Evolutionary conservation across 306 rosid genomes (phyloP).

Genomic region (Argentina anserina): DNA sequence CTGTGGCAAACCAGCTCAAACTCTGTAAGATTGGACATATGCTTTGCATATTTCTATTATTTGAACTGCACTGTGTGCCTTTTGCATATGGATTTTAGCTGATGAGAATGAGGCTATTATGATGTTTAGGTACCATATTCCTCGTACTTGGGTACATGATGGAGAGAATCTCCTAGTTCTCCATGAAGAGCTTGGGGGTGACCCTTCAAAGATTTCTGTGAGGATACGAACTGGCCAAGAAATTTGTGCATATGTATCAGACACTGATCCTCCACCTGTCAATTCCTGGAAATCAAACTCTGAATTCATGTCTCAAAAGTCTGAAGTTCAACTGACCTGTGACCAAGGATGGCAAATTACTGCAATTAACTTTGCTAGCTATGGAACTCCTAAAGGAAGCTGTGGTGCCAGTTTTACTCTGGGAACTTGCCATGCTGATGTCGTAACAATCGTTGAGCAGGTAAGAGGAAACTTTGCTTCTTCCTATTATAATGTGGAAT

Average conservation of each 20-base stretch:
- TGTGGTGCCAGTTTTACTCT: neutral
- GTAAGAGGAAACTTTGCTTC: slow-evolving; percentile 1
- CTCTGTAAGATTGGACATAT: slow-evolving; percentile 6
- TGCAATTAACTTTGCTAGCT: slow-evolving; percentile 17
- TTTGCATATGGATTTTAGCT: neutral
- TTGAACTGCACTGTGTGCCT: neutral
- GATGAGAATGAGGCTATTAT: neutral
- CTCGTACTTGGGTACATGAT: slow-evolving; percentile 19
- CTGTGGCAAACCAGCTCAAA: slow-evolving; percentile 16
- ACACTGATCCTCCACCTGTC: slow-evolving; percentile 15
- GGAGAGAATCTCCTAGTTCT: slow-evolving; percentile 28
- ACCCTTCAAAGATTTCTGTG: slow-evolving; percentile 23
- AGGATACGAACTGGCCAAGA: slow-evolving; percentile 16
- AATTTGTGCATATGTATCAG: slow-evolving; percentile 7
- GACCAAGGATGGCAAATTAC: slow-evolving; percentile 15
- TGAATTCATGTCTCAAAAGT: neutral
- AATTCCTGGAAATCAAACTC: slow-evolving; percentile 10
- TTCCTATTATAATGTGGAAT: neutral
- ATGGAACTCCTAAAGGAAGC: slow-evolving; percentile 8
- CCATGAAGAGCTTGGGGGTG: slow-evolving; percentile 35
- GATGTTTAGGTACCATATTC: slow-evolving; percentile 32
- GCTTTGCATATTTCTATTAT: neutral
- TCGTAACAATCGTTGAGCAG: slow-evolving; percentile 3
- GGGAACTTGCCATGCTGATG: slow-evolving; percentile 10
- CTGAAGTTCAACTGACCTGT: slow-evolving; percentile 15